These are phyloP conservation scores for Colletotrichum ledebouriae DNA, from an alignment of 2,329 filamentous ascomycete species.

Conservation along the genomic window DNA sequence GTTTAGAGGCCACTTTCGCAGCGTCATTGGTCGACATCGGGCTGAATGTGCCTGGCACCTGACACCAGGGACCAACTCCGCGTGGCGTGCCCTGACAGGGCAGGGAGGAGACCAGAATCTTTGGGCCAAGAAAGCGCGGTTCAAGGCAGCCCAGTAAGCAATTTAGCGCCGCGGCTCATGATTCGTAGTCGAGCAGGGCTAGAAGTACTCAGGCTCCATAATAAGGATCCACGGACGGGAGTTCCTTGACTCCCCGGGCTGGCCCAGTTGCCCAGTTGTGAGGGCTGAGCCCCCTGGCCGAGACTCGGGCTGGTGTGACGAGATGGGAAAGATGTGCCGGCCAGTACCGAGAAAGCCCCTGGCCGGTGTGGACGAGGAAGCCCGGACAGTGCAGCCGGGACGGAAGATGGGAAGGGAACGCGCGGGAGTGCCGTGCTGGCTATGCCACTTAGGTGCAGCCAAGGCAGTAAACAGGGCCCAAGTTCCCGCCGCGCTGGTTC, in stretches of 20 bases:
- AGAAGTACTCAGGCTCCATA: not conserved
- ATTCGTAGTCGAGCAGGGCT: slow-evolving; percentile 26
- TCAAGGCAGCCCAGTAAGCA: slow-evolving; percentile 29
- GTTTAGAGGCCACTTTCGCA: slow-evolving; percentile 16
- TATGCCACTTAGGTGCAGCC: slow-evolving; percentile 27
- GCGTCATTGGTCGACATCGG: slow-evolving; percentile 50
- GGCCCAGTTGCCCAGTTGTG: not conserved
- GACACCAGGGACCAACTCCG: slow-evolving; percentile 51
- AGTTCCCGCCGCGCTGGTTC: slow-evolving; percentile 36
- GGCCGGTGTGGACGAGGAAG: slow-evolving; percentile 9
- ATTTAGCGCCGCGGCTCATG: slow-evolving; percentile 34
- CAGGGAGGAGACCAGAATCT: slow-evolving; percentile 39
- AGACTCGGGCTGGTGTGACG: slow-evolving; percentile 27
- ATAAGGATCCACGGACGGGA: slow-evolving; percentile 8
- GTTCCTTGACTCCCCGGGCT: slow-evolving; percentile 2
- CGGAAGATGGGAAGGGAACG: slow-evolving; percentile 35
- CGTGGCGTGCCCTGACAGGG: slow-evolving; percentile 57
- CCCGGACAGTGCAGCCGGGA: slow-evolving; percentile 33
- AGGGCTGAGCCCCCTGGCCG: slow-evolving; percentile 25
- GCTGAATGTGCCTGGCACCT: slow-evolving; percentile 57
- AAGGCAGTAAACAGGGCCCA: slow-evolving; percentile 31
- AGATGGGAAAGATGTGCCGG: slow-evolving; percentile 39
- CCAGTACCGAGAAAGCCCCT: slow-evolving; percentile 29
- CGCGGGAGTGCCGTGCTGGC: slow-evolving; percentile 38
- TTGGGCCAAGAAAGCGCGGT: slow-evolving; percentile 13